phyloP scores from a whole-genome alignment of 345 rosid species.

The Ceriops decandra region DNA sequence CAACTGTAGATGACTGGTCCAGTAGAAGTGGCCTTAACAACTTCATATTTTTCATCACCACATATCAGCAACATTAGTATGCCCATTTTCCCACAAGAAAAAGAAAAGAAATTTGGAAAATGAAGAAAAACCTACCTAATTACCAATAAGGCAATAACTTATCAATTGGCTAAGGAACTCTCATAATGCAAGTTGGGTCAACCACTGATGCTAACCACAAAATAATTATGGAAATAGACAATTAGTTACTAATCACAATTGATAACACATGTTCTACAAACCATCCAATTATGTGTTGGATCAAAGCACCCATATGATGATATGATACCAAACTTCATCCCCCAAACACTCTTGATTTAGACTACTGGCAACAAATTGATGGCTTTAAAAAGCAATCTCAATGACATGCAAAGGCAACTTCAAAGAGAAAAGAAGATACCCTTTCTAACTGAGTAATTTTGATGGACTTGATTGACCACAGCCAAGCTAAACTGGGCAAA shows the following conservation, averaged over 20 bases:
- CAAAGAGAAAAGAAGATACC: slow-evolving; percentile 37
- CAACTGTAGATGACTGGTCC: no score
- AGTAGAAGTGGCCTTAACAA: no score
- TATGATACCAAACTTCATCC: not conserved
- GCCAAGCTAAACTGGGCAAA: slow-evolving; percentile 88
- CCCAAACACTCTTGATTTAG: not conserved
- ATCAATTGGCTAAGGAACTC: not conserved
- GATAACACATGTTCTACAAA: not conserved
- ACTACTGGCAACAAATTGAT: not conserved
- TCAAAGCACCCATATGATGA: not conserved
- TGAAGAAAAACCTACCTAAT: no score
- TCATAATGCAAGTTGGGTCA: not conserved
- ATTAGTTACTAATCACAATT: not conserved
- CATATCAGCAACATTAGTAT: no score
- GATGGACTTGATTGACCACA: slow-evolving; percentile 73
- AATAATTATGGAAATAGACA: not conserved
- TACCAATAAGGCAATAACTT: not conserved
- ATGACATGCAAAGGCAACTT: not conserved
- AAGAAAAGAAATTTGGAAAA: no score
- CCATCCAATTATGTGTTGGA: not conserved
- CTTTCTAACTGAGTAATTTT: slow-evolving; percentile 69
- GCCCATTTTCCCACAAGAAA: no score
- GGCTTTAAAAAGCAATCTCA: not conserved
- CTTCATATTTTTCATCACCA: no score
- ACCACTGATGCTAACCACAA: not conserved